phyloP scores from a whole-genome alignment of 2,329 filamentous ascomycete species.

The Dothistroma pini region DNA sequence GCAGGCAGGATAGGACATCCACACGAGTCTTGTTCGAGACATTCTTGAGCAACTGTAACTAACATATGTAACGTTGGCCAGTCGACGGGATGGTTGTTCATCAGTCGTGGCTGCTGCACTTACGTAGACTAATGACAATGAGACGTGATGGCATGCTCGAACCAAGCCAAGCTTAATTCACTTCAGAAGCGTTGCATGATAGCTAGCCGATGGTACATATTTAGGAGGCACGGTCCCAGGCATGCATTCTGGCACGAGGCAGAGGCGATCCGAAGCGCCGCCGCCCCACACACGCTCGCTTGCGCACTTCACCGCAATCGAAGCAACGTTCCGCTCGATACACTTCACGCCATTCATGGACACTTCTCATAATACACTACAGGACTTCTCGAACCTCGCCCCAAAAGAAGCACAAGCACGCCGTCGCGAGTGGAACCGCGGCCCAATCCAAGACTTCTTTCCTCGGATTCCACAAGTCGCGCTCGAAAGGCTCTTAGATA shows the following conservation, averaged over 20 bases:
- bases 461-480: slow-evolving; percentile 26
- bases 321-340: not conserved
- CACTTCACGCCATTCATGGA: not conserved
- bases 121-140: not conserved
- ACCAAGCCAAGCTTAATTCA: not conserved
- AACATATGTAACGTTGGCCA: not conserved
- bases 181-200: not conserved
- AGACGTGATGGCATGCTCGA: not conserved
- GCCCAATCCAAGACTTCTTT: slow-evolving; percentile 30
- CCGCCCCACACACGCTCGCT: not conserved
- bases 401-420: slow-evolving; percentile 1
- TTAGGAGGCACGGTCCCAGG: not conserved
- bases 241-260: not conserved
- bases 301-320: not conserved
- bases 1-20: not conserved
- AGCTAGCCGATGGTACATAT: too few relatives aligned
- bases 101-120: not conserved
- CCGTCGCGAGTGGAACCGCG: slow-evolving; percentile 31
- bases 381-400: slow-evolving; percentile 6
- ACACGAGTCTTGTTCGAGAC: not conserved
- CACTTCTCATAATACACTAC: not conserved
- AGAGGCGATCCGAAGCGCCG: not conserved
- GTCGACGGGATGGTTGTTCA: not conserved
- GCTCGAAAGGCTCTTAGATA: slow-evolving; percentile 28
- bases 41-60: not conserved